Evolutionary conservation across 2,329 filamentous ascomycete species (phyloP).

Genomic region (Colletotrichum sp.): DNA sequence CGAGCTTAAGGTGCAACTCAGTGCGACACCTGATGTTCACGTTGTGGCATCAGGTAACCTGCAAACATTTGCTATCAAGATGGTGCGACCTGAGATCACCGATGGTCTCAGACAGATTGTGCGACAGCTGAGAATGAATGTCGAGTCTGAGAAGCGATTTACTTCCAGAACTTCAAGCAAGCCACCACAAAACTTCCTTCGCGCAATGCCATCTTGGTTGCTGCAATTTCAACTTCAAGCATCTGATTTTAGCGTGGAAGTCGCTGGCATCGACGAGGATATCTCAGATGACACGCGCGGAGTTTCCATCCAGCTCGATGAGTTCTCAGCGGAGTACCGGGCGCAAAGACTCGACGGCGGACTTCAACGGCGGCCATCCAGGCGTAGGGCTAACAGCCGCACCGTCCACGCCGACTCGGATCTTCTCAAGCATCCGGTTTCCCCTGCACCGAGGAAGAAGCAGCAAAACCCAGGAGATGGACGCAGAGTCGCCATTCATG

Average conservation of each 20-base stretch:
- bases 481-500: slow-evolving; percentile 79
- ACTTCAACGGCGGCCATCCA: slow-evolving; percentile 59
- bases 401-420: slow-evolving; percentile 75
- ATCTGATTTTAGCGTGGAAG: slow-evolving; percentile 86
- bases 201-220: slow-evolving; percentile 84
- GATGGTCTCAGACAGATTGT: slow-evolving; percentile 93
- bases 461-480: slow-evolving; percentile 72
- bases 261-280: slow-evolving; percentile 84
- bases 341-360: slow-evolving; percentile 75
- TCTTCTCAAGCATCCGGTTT: slow-evolving; percentile 53
- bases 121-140: slow-evolving; percentile 76
- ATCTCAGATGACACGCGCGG: slow-evolving; percentile 85
- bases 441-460: slow-evolving; percentile 55
- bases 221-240: slow-evolving; percentile 84
- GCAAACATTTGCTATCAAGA: slow-evolving; percentile 86
- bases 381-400: slow-evolving; percentile 78
- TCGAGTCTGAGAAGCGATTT: slow-evolving; percentile 65
- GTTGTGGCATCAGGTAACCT: slow-evolving; percentile 81
- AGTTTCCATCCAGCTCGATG: slow-evolving; percentile 84
- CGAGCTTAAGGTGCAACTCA: slow-evolving; percentile 85
- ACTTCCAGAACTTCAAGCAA: slow-evolving; percentile 45
- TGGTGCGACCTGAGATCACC: slow-evolving; percentile 91
- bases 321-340: slow-evolving; percentile 87
- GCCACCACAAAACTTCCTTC: slow-evolving; percentile 72
- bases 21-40: slow-evolving; percentile 82